phyloP scores from a whole-genome alignment of 1,284 basidiomycete species.

The Sanghuangporus weigelae region DNA sequence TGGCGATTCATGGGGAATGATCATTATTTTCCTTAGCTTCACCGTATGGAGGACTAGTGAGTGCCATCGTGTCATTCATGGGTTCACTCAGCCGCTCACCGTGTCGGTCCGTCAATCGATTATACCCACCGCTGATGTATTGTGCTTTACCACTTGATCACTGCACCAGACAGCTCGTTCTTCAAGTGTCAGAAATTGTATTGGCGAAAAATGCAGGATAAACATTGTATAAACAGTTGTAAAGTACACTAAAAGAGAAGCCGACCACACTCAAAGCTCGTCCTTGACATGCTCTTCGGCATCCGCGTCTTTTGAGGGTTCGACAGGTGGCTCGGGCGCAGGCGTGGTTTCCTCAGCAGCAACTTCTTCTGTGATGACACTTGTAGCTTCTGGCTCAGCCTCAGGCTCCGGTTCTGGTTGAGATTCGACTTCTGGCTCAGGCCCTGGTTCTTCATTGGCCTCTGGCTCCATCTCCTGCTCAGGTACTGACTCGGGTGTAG shows the following conservation, averaged over 20 bases:
- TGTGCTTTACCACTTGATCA: no score
- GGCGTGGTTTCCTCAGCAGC: not conserved
- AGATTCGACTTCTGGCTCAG: not conserved
- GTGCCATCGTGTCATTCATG: not conserved
- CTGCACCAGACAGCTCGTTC: not conserved
- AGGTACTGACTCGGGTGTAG: not conserved
- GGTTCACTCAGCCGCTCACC: not conserved
- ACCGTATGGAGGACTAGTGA: conserved; percentile 2
- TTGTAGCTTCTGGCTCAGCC: not conserved
- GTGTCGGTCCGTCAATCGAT: not conserved
- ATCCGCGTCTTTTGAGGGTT: not conserved
- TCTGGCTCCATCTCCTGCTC: conserved; percentile 1
- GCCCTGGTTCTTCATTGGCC: not conserved
- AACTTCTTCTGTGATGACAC: not conserved
- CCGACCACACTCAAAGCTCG: conserved; percentile 5
- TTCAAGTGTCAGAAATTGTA: not conserved
- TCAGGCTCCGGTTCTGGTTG: not conserved
- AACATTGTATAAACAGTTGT: not conserved
- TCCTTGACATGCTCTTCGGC: conserved; percentile 13
- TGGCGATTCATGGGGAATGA: conserved; percentile 2
- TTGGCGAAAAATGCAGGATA: not conserved
- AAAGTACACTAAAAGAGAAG: not conserved
- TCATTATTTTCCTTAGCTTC: not conserved
- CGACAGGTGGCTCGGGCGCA: not conserved
- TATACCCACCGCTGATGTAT: not conserved